Base-by-base conservation (phyloP, 1,284 basidiomycete genomes). In the Trametes versicolor region DNA sequence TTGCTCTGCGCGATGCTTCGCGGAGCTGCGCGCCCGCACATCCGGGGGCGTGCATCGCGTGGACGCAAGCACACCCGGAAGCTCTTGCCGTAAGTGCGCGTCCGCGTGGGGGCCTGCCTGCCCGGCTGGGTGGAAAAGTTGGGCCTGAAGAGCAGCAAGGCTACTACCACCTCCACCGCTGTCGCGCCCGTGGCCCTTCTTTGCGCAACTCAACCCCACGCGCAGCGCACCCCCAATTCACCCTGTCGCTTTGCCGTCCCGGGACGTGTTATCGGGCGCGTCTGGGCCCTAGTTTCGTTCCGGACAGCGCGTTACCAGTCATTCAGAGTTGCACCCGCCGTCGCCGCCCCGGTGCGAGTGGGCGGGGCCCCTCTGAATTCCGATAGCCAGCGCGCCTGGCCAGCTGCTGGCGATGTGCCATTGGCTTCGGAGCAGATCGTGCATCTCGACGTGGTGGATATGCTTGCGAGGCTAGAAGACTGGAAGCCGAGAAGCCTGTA, bases 1-100 rank as follows among this genome's bases (percentile, higher is more conserved):
- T 32, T 45, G 41, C 41, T 39, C 54, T 57, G 61, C 61, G 59
- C 49, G 54, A 57, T 57, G 61, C 61, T 62, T 62, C 61, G 61
- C 61, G 61, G 61, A 48, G 36, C 54, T 51, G 50, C 43, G 37
- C 54, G 47, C 37, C 61, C 61, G 61, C 41, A 36, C 61, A 45
- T 51, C 61, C 61, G 61, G 47, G 51, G 45, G 12, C 37, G 49
- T 29, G 34, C 52, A 15, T 15, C 54, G 32, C 29, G 45, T 37
- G 15, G 6, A 25, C 10, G 41, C 43, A 45, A 32, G 54, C 41
- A 32, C 54, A 32, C 53, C 39, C 53, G 54, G 54, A 2, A 13
- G 10, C 43, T 17, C 19, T 7, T 39, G 23, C 50, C 50, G 50
- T n/a, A 19, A 27, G 13, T 17, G 36, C n/a, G 36, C 52, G 36